Conservation (phyloP, 345 rosid species). For the Theobroma cacao region DNA sequence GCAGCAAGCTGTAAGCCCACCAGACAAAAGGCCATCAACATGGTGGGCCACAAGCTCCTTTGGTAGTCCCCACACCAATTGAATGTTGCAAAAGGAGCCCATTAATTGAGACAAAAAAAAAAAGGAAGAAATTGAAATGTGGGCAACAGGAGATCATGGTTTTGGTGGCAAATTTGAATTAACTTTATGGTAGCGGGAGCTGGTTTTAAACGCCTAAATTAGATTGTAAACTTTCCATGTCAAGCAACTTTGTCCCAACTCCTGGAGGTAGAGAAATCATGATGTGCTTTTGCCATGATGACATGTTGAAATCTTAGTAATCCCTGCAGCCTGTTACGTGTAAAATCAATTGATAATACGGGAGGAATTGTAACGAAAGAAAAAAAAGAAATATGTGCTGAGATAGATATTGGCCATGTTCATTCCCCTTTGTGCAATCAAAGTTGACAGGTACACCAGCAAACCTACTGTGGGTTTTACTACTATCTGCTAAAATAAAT, state of each 20-base stretch:
- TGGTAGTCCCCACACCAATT: not conserved
- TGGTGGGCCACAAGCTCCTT: constrained; percentile 1
- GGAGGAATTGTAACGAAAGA: not conserved
- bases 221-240: not conserved
- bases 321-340: not conserved
- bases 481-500: constrained; percentile 9
- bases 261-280: not conserved
- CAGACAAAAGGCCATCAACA: constrained; percentile 3
- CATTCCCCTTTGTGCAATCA: not conserved
- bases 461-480: not conserved
- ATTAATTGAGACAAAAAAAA: not conserved
- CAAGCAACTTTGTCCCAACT: too few relatives aligned
- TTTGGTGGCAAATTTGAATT: constrained; percentile 20
- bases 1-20: constrained; percentile 13
- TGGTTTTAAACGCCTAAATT: not conserved
- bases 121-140: not conserved
- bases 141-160: not conserved
- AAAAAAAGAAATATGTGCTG: not conserved
- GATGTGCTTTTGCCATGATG: not conserved
- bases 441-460: not conserved
- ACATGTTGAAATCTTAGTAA: not conserved
- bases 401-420: not conserved
- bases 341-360: too few relatives aligned
- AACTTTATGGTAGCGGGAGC: constrained; percentile 21
- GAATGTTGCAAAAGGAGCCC: constrained; percentile 7